phyloP scores from a whole-genome alignment of 169 alveolate species.

The Miamiensis avidus region DNA sequence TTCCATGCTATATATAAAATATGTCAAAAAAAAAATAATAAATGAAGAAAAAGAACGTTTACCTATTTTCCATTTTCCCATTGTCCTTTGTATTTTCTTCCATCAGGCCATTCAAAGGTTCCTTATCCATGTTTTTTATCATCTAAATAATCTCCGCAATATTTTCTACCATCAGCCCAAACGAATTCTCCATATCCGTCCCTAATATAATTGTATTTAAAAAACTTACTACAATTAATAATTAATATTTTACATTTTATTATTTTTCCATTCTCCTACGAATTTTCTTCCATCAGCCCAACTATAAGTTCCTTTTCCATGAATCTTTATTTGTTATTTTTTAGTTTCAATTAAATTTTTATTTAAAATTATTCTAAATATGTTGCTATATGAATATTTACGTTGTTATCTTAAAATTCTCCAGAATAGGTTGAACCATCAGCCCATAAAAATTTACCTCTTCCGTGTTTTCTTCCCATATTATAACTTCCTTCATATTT shows the following conservation, averaged over 20 bases:
- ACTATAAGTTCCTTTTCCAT: constrained; percentile 43
- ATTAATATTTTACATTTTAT: constrained; percentile 36
- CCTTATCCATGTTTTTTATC: constrained; percentile 75
- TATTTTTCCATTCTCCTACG: constrained; percentile 51
- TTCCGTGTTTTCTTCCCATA: constrained; percentile 68
- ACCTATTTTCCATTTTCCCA: constrained; percentile 64
- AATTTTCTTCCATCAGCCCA: constrained; percentile 50
- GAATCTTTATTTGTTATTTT: constrained; percentile 26
- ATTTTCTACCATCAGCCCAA: constrained; percentile 73
- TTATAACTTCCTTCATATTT: constrained; percentile 66
- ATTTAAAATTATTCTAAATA: not conserved
- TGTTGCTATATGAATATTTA: not conserved
- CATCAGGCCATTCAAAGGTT: constrained; percentile 72
- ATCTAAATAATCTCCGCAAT: constrained; percentile 59
- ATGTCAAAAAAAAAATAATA: too few species aligned
- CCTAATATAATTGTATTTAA: not conserved
- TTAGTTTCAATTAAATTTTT: too few species aligned
- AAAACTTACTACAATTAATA: too few species aligned
- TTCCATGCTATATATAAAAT: constrained; percentile 63
- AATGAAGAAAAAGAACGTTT: not conserved
- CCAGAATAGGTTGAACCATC: constrained; percentile 71
- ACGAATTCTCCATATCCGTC: constrained; percentile 65
- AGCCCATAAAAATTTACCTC: constrained; percentile 64
- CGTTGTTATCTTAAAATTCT: constrained; percentile 50
- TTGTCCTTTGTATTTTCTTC: constrained; percentile 67